Percentiles rank a stretch among this genome's conserved stretches.
phyloP scores from a whole-genome alignment of 805 yeast genomes.

The Lipomyces kockii region DNA sequence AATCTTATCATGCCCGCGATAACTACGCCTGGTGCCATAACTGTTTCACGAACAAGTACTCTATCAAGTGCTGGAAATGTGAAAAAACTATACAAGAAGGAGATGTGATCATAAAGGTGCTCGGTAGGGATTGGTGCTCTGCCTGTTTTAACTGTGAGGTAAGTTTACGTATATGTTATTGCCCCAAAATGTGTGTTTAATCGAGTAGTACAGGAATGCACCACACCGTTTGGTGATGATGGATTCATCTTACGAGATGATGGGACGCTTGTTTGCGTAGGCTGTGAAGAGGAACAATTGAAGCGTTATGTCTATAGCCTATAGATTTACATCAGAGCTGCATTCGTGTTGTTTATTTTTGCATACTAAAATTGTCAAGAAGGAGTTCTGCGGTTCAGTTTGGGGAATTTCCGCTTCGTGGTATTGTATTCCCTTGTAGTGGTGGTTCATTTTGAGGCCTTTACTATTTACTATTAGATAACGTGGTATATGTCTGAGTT shows the following conservation, averaged over 20 bases:
- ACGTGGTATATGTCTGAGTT: not conserved
- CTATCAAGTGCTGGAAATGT: constrained; percentile 45
- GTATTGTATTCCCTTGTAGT: not conserved
- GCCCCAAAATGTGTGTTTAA: not conserved
- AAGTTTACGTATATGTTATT: constrained; percentile 2
- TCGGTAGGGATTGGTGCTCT: constrained; percentile 44
- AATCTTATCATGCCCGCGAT: constrained; percentile 38
- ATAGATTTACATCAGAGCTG: constrained; percentile 1
- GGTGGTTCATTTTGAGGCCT: not conserved
- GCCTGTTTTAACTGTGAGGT: constrained; percentile 43
- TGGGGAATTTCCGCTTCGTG: not conserved
- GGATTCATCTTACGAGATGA: constrained; percentile 44
- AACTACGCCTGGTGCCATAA: constrained; percentile 39
- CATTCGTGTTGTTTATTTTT: not conserved
- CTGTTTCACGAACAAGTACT: constrained; percentile 40
- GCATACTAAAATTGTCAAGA: not conserved
- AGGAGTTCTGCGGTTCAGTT: not conserved
- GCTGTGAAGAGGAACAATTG: constrained; percentile 38
- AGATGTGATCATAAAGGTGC: constrained; percentile 39
- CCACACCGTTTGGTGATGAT: constrained; percentile 38
- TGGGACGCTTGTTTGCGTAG: constrained; percentile 42
- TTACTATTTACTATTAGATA: not conserved
- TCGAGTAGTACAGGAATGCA: constrained; percentile 40
- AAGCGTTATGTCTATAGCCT: constrained; percentile 17
- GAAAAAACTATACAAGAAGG: constrained; percentile 29